Base-by-base conservation (phyloP, 2,329 filamentous ascomycete species). In the Chrysoporthe deuterocubensis region DNA sequence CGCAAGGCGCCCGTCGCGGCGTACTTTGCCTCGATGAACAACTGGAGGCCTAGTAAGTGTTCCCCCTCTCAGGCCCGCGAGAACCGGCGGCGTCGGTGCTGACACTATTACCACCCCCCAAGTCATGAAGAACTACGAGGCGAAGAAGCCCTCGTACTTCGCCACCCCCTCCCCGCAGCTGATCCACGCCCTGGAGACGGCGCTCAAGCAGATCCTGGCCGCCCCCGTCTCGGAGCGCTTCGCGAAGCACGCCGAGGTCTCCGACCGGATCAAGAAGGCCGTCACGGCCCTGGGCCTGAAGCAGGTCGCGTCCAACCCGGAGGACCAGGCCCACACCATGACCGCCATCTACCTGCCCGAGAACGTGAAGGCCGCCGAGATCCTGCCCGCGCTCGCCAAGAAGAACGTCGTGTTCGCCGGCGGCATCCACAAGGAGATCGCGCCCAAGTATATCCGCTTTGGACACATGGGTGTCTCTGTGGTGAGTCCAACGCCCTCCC, bases 71-170 rank as follows among this genome's bases (percentile, higher is more conserved):
- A n/a, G n/a, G n/a, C n/a, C n/a, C n/a, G n/a, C n/a, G n/a, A n/a
- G n/a, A n/a, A n/a, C 14, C 50, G 57, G 63, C 64, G 64, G 46
- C 54, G 40, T 46, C 26, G 32, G 40, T 56, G 32, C 68, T 72
- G 40, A 72, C 67, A 21, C n/a, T 43, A 37, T 26, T 18, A 58
- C 2, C 26, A 2, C 26, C 26, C 26, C 26, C 26, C 26, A 69
- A 92, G 91, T 99, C 80, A 98, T 99, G 95, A 90, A 96, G 83
- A 98, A 97, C 83, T 99, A 99, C 81, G 96, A 99, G 83, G 93
- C 93, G 71, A 93, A 94, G 84, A 99, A 98, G 84, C 89, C 96
- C 48, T 97, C 94, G 2, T 99, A 99, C 85, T 99, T 99, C 77
- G 96, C 96, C 48, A 99, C 96, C 1, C 96, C 96, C 0, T 94